These are phyloP conservation scores for Asterella californica DNA, from an alignment of 225 moss, liverwort and hornwort species.

Conservation along the genomic window DNA sequence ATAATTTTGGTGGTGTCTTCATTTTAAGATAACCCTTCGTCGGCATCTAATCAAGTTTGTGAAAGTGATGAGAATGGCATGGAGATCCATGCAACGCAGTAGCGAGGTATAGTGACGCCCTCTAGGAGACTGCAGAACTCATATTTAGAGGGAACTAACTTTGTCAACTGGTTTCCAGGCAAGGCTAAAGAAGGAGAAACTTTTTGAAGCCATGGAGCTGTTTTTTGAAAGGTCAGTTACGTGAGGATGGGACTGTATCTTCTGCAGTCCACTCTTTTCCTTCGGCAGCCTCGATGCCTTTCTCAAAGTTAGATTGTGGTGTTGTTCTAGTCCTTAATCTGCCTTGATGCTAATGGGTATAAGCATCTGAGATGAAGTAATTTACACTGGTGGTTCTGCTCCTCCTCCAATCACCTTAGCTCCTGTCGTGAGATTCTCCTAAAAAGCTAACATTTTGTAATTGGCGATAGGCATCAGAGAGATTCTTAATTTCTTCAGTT, in stretches of 20 bases:
- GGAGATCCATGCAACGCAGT: no score
- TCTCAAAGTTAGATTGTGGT: not conserved
- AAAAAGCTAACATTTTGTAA: not conserved
- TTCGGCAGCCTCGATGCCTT: not conserved
- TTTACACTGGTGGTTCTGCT: not conserved
- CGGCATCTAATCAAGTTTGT: no score
- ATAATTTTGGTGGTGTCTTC: no score
- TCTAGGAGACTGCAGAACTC: no score
- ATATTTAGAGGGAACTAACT: not conserved
- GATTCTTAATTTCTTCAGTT: not conserved
- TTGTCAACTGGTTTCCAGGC: conserved; percentile 48
- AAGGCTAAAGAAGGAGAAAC: conserved; percentile 75
- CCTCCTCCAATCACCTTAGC: not conserved
- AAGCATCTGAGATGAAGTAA: not conserved
- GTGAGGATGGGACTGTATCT: not conserved
- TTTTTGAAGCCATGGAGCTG: conserved; percentile 84
- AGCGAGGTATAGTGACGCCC: no score
- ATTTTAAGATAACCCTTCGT: no score
- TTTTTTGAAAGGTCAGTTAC: conserved; percentile 83
- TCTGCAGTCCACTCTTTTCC: not conserved
- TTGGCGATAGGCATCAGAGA: not conserved
- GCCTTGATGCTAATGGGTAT: not conserved
- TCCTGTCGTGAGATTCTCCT: not conserved
- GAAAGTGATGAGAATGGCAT: no score
- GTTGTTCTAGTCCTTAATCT: not conserved